These are phyloP conservation scores for Gliomastix tumulicola DNA, from an alignment of 2,329 filamentous ascomycete genomes.

Conservation along the genomic window DNA sequence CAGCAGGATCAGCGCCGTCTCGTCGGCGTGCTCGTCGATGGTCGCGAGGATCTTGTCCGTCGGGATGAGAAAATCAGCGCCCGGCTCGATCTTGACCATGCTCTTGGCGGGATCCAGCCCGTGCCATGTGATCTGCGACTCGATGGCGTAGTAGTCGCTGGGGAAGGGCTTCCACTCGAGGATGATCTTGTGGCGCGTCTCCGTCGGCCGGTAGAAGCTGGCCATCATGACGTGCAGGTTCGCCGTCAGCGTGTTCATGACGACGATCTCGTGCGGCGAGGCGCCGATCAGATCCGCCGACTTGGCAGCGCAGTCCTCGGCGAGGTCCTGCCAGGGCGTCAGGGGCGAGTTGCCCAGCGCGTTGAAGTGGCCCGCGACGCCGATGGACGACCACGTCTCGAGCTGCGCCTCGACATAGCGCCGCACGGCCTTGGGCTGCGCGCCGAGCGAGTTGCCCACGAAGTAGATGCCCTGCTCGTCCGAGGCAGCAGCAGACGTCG, in stretches of 20 bases:
- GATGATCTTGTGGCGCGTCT: constrained; percentile 66
- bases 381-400: constrained; percentile 77
- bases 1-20: constrained; percentile 70
- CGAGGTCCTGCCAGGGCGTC: constrained; percentile 70
- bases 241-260: constrained; percentile 81
- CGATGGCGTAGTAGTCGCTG: constrained; percentile 78
- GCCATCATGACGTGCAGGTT: constrained; percentile 80
- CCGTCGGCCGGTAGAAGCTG: constrained; percentile 70
- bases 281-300: constrained; percentile 73
- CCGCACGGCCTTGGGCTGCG: constrained; percentile 66
- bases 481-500: constrained; percentile 14
- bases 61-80: constrained; percentile 48
- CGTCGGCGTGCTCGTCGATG: constrained; percentile 68
- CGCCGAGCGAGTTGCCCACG: constrained; percentile 82
- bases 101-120: constrained; percentile 57
- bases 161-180: constrained; percentile 89
- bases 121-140: constrained; percentile 72
- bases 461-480: constrained; percentile 58
- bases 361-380: constrained; percentile 77
- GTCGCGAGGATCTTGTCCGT: constrained; percentile 64
- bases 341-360: constrained; percentile 61
- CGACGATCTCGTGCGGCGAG: constrained; percentile 63
- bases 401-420: constrained; percentile 66
- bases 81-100: constrained; percentile 68
- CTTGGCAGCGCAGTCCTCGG: constrained; percentile 63